These are phyloP conservation scores for Candida qinlingensis DNA, from an alignment of 805 yeast species.

Conservation along the genomic window DNA sequence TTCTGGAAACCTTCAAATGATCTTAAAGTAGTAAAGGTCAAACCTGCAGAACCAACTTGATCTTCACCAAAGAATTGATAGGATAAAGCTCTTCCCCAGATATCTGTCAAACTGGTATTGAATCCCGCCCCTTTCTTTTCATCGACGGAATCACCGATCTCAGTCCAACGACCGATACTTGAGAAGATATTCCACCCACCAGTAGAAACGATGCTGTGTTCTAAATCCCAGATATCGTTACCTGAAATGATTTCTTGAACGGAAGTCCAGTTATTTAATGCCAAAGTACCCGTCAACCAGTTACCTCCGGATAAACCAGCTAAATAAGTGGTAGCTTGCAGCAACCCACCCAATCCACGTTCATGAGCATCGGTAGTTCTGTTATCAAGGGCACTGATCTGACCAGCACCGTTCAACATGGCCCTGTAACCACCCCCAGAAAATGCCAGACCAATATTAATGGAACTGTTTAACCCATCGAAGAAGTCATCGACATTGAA, in stretches of 20 bases:
- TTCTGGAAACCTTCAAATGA: conserved; percentile 54
- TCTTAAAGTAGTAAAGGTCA: conserved; percentile 52
- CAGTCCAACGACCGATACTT: conserved; percentile 48
- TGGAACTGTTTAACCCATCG: conserved; percentile 30
- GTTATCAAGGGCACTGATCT: conserved; percentile 68
- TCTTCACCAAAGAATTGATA: conserved; percentile 63
- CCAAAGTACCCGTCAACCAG: conserved; percentile 70
- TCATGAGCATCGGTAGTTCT: conserved; percentile 52
- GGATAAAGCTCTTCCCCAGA: conserved; percentile 74
- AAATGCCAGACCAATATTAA: conserved; percentile 55
- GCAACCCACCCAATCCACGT: conserved; percentile 63
- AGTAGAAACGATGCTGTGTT: conserved; percentile 51
- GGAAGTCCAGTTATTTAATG: conserved; percentile 66
- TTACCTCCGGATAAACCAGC: conserved; percentile 81
- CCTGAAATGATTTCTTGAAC: conserved; percentile 50
- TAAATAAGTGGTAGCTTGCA: conserved; percentile 64
- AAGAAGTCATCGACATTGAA: conserved; percentile 36
- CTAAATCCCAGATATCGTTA: conserved; percentile 62
- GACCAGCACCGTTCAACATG: conserved; percentile 82
- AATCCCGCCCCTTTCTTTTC: conserved; percentile 59
- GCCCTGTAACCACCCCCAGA: conserved; percentile 91
- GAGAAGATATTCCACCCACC: conserved; percentile 54
- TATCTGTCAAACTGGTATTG: conserved; percentile 59
- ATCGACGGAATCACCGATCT: conserved; percentile 48
- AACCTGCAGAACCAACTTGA: conserved; percentile 58